These are phyloP conservation scores for Penstemon eatonii DNA, from an alignment of 257 asterid genomes.

Conservation along the genomic window DNA sequence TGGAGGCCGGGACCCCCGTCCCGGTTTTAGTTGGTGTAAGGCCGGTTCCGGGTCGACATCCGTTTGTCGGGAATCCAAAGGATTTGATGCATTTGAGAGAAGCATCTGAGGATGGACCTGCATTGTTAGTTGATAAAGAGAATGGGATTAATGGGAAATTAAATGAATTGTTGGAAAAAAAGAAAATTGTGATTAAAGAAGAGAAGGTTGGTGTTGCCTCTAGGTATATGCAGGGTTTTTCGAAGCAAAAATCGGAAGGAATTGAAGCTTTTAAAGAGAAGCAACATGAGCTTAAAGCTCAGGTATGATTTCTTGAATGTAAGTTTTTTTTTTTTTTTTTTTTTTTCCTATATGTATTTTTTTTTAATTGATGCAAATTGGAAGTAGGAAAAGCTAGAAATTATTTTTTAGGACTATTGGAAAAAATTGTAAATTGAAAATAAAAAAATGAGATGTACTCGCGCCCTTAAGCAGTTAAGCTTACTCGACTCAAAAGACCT, in stretches of 20 bases:
- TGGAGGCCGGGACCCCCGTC: constrained; percentile 72
- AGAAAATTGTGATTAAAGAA: constrained; percentile 73
- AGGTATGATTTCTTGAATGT: constrained; percentile 45
- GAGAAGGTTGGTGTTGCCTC: constrained; percentile 73
- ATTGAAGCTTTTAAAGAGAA: constrained; percentile 40
- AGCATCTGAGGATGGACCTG: constrained; percentile 43
- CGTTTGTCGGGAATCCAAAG: constrained; percentile 75
- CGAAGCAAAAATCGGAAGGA: constrained; percentile 44
- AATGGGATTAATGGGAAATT: constrained; percentile 12
- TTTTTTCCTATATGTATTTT: neutral
- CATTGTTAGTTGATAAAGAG: constrained; percentile 30
- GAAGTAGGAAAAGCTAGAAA: too few species aligned
- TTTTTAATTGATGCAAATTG: too few species aligned
- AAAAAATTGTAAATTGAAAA: too few species aligned
- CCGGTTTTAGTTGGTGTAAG: constrained; percentile 70
- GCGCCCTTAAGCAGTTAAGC: too few species aligned
- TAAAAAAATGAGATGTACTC: too few species aligned
- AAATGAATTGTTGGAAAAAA: constrained; percentile 27
- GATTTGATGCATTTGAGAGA: constrained; percentile 79
- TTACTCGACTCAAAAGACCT: too few species aligned
- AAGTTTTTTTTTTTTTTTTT: neutral
- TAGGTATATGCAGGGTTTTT: constrained; percentile 73
- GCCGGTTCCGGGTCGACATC: constrained; percentile 80
- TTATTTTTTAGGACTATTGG: too few species aligned
- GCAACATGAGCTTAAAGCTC: constrained; percentile 55